Evolutionary conservation across 2,329 filamentous ascomycete species (phyloP).

Genomic region (Microcyclospora pomicola): DNA sequence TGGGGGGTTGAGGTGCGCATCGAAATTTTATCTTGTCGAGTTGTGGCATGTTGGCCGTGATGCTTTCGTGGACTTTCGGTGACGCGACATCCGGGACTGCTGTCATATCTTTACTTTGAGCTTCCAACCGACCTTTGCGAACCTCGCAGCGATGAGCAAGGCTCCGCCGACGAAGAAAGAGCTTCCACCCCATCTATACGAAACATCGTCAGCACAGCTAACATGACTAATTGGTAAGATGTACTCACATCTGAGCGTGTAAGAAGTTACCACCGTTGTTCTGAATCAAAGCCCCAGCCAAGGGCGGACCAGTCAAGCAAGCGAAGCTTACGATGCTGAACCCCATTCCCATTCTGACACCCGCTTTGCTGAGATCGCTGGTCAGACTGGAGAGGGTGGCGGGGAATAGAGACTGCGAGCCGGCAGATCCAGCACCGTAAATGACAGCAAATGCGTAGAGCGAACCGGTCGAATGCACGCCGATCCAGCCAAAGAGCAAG

Average conservation of each 20-base stretch:
- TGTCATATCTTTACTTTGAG: slow-evolving; percentile 14
- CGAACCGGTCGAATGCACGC: slow-evolving; percentile 27
- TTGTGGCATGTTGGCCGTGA: too few species aligned
- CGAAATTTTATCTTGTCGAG: too few species aligned
- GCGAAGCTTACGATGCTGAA: slow-evolving; percentile 33
- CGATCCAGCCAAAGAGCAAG: slow-evolving; percentile 44
- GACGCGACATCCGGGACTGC: too few species aligned
- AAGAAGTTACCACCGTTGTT: slow-evolving; percentile 28
- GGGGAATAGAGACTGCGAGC: slow-evolving; percentile 33
- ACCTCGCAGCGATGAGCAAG: slow-evolving; percentile 16
- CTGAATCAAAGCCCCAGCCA: slow-evolving; percentile 34
- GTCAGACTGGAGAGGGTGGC: slow-evolving; percentile 31
- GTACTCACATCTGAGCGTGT: slow-evolving; percentile 27
- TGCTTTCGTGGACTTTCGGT: too few species aligned
- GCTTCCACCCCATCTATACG: slow-evolving; percentile 24
- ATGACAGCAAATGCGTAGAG: slow-evolving; percentile 32
- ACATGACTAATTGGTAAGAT: not conserved
- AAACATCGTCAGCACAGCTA: not conserved
- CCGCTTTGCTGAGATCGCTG: slow-evolving; percentile 33
- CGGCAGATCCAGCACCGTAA: slow-evolving; percentile 32
- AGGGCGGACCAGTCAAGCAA: slow-evolving; percentile 31
- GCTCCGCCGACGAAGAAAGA: slow-evolving; percentile 16
- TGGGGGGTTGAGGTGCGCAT: too few species aligned
- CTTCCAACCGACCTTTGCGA: slow-evolving; percentile 17
- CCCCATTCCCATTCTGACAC: slow-evolving; percentile 35